Percentiles rank a stretch among this genome's conserved stretches.
Evolutionary conservation across 495 filamentous ascomycete genomes (phyloP).

Genomic region (Lichenothelia convexa): DNA sequence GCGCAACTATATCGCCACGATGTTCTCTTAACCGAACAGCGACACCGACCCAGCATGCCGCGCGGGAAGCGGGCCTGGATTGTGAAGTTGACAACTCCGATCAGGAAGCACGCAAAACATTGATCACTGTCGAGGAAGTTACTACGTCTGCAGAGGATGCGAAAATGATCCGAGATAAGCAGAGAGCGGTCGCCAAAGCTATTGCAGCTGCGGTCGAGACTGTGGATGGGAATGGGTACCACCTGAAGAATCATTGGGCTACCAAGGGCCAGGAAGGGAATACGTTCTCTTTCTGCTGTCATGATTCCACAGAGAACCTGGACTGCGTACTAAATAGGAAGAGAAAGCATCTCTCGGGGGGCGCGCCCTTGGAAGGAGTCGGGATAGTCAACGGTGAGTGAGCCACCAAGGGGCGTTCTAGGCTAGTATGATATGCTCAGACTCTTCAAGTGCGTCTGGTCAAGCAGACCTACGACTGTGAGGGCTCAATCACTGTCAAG

Average conservation of each 20-base stretch:
- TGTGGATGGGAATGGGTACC: conserved; percentile 11
- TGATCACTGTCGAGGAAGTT: too few relatives aligned
- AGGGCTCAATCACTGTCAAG: not conserved
- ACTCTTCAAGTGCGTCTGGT: not conserved
- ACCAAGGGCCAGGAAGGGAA: conserved; percentile 9
- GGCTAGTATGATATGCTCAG: too few relatives aligned
- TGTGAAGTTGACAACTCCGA: too few relatives aligned
- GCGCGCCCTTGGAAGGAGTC: not conserved
- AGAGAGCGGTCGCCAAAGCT: conserved; percentile 10
- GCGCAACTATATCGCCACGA: too few relatives aligned
- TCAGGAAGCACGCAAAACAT: too few relatives aligned
- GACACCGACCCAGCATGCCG: too few relatives aligned
- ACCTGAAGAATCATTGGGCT: conserved; percentile 8
- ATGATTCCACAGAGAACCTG: conserved; percentile 14
- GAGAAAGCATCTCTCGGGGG: not conserved
- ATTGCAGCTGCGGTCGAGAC: conserved; percentile 10
- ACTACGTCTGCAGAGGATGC: not conserved
- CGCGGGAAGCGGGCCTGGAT: too few relatives aligned
- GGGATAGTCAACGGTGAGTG: not conserved
- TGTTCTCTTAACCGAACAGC: too few relatives aligned
- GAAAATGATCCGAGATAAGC: not conserved
- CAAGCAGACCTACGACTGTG: not conserved
- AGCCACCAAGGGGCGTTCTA: not conserved
- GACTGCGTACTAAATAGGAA: conserved; percentile 9
- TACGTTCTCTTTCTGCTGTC: conserved; percentile 9